A percentile compares a stretch with the other conserved stretches of the same genome.
phyloP scores from a whole-genome alignment of 2,329 filamentous ascomycete genomes.

The Trichoderma aggressivum region DNA sequence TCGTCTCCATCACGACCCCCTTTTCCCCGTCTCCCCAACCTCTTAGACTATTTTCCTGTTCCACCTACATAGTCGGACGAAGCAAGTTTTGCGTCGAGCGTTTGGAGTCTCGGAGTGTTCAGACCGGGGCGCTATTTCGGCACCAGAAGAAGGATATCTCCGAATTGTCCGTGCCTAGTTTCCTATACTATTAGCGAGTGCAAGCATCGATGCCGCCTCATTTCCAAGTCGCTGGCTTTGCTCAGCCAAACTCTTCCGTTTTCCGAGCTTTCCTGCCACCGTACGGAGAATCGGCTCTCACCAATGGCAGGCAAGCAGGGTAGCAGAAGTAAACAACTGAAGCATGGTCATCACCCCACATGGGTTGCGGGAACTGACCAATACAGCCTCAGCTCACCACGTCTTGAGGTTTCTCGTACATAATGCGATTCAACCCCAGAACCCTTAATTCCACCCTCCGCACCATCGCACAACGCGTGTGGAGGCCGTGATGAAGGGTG shows the following conservation, averaged over 20 bases:
- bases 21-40: neutral
- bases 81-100: neutral
- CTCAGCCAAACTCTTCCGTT: neutral
- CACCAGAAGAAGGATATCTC: neutral
- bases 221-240: neutral
- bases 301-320: neutral
- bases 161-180: neutral
- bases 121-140: neutral
- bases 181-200: neutral
- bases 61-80: neutral
- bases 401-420: constrained; percentile 1
- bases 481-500: constrained; percentile 9
- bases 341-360: neutral
- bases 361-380: neutral
- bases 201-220: neutral
- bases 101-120: neutral
- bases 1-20: neutral
- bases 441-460: constrained; percentile 11
- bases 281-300: neutral
- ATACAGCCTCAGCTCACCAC: constrained; percentile 1
- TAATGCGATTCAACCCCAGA: constrained; percentile 14
- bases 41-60: neutral
- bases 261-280: neutral
- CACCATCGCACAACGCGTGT: constrained; percentile 8
- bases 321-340: neutral